Conservation (phyloP, 2,329 filamentous ascomycete species). For the Madurella fahalii region DNA sequence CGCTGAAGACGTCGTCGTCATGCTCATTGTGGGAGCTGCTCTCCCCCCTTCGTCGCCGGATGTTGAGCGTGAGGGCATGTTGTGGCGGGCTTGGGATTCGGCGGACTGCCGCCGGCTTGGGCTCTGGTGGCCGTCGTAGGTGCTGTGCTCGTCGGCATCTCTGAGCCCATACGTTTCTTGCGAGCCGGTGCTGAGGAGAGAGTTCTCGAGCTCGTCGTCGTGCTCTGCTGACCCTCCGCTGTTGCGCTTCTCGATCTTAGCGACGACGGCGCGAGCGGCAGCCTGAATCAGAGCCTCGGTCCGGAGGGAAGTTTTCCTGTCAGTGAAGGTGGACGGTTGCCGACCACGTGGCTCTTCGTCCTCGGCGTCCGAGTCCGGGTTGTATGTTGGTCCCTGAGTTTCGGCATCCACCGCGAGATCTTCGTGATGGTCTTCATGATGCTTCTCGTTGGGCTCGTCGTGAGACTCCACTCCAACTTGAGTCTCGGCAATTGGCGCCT, state of each 20-base stretch:
- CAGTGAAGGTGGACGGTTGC: slow-evolving; percentile 20
- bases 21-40: slow-evolving; percentile 49
- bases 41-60: slow-evolving; percentile 37
- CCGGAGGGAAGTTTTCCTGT: slow-evolving; percentile 39
- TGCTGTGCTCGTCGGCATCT: slow-evolving; percentile 10
- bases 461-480: not conserved
- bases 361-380: slow-evolving; percentile 3
- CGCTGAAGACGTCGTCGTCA: slow-evolving; percentile 58
- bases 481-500: not conserved
- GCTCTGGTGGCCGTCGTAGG: slow-evolving; percentile 8
- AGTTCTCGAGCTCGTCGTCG: slow-evolving; percentile 19
- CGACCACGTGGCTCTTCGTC: slow-evolving; percentile 9
- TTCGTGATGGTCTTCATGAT: not conserved
- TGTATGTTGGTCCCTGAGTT: not conserved
- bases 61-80: slow-evolving; percentile 18
- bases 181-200: slow-evolving; percentile 20
- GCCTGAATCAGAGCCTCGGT: slow-evolving; percentile 52
- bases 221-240: slow-evolving; percentile 17
- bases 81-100: slow-evolving; percentile 22
- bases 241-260: slow-evolving; percentile 41
- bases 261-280: slow-evolving; percentile 49
- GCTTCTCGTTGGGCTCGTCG: not conserved
- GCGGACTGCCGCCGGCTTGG: slow-evolving; percentile 23
- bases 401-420: slow-evolving; percentile 8
- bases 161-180: slow-evolving; percentile 14